Evolutionary conservation across 768 basidiomycete species (phyloP), one percentile per base, ranked within the genome.

Genomic region (Tulasnella sp.): DNA sequence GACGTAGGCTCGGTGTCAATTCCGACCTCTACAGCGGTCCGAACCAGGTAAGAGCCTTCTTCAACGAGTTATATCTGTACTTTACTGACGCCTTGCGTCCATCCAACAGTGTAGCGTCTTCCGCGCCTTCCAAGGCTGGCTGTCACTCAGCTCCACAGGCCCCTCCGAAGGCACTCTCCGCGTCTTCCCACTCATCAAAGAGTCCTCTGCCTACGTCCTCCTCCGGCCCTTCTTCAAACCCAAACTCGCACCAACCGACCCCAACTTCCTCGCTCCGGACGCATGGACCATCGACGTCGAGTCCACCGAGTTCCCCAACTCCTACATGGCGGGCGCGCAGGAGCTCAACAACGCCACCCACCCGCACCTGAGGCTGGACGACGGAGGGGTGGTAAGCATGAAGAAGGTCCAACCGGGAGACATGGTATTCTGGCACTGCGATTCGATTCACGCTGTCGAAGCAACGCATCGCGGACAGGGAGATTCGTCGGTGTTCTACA

Each of bases 211-310:
- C 0, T 90, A 91, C 74, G 79, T 85, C 72, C 80, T 90, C 22
- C 82, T 90, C 0, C 84, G 89, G 9, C 89, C 89, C 0, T 88
- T 90, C 80, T 90, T 91, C 83, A 62, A 82, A 81, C 66, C 83
- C 82, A 5, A 75, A 76, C 16, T 71, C 76, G 22, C 37, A 69
- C 75, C 11, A 64, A 5, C 22, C 67, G 37, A 36, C 47, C 52
- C 37, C 14, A 68, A 71, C 77, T 82, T 40, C 72, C 76, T 87
- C 44, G 80, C 80, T 3, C 79, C 82, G 17, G 81, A 83, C 19
- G 84, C 89, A 71, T 90, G 89, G 89, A 80, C 81, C 47, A 77
- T 85, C 9, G 87, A 90, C 77, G 75, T 86, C 3, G 84, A 85
- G 12, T 81, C 80, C 1, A 77, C 85, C 12, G 75, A 79, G 0